phyloP scores from a whole-genome alignment of 148 eudicot species.

The Rhododendron vialii region DNA sequence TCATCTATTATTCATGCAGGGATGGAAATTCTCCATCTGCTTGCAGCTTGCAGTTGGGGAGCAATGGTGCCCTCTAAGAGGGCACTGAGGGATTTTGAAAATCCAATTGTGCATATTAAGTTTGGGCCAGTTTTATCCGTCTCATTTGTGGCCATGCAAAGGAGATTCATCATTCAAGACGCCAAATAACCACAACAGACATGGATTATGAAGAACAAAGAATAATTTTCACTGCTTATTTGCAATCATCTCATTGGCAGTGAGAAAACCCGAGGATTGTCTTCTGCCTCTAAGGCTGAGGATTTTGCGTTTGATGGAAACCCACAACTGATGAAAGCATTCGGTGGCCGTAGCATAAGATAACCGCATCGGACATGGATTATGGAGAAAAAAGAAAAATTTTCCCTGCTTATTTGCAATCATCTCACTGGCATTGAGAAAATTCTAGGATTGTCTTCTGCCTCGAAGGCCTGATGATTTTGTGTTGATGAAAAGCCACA shows the following conservation, averaged over 20 bases:
- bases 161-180: background rate
- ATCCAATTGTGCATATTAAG: background rate
- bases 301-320: background rate
- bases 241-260: background rate
- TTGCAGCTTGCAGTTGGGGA: background rate
- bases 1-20: background rate
- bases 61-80: background rate
- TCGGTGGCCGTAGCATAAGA: background rate
- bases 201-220: background rate
- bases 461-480: background rate
- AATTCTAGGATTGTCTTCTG: background rate
- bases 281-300: background rate
- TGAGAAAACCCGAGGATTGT: background rate
- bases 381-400: background rate
- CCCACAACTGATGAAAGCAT: background rate
- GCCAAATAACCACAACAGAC: background rate
- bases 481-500: background rate
- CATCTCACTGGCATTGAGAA: background rate
- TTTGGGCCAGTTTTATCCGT: background rate
- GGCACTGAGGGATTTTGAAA: background rate
- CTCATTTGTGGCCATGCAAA: background rate
- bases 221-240: background rate
- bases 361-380: too few relatives aligned
- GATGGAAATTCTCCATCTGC: background rate
- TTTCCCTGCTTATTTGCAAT: background rate